Base-by-base conservation (phyloP, 768 basidiomycete species). In the Auriscalpium orientale region DNA sequence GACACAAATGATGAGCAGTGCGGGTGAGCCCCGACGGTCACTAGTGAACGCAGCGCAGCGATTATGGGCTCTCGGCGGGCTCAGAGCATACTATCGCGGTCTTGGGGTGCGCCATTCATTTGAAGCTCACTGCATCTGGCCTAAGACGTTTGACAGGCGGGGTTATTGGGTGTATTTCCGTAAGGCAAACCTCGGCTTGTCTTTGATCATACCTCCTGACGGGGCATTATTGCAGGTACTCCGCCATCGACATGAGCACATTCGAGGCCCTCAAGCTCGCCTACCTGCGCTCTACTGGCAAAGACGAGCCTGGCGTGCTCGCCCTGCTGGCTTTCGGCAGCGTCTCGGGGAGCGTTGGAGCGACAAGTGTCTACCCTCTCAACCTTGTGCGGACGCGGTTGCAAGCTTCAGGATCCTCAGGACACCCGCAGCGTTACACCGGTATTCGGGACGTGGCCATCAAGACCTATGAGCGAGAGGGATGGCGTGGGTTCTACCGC, bases 1-100 rank as follows among this genome's bases (percentile, higher is more conserved):
- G 85, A 98, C 95, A 0, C 91, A 97, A 82, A 91, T 98, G 83
- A 98, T 98, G 92, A 95, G 93, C 67, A 87, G 80, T 59, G 79
- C 88, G 3, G 86, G 76, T 20, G 68, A 72, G 36, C 75, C 81
- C 55, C 80, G 77, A 63, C 79, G 82, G 62, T 76, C 79, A 57
- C 70, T 94, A 56, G 54, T 77, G 11, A 71, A 72, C 36, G 89
- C 93, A 6, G 83, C 83, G 15, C 80, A 79, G 52, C 81, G 82
- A 56, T 76, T 98, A 58, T 97, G 91, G 87, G 67, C 69, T 44
- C 70, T 89, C 13, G 94, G 95, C 21, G 87, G 91, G 20, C 54
- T 91, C 18, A 79, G 84, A 60, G 86, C 91, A 38, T 98, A 87
- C 67, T 99, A 98, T 72, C 84, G 93, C 53, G 95, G 97, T 51